These are phyloP conservation scores for Sugiyamaella neomexicana DNA, from an alignment of 1,139 yeast genomes.

Conservation along the genomic window DNA sequence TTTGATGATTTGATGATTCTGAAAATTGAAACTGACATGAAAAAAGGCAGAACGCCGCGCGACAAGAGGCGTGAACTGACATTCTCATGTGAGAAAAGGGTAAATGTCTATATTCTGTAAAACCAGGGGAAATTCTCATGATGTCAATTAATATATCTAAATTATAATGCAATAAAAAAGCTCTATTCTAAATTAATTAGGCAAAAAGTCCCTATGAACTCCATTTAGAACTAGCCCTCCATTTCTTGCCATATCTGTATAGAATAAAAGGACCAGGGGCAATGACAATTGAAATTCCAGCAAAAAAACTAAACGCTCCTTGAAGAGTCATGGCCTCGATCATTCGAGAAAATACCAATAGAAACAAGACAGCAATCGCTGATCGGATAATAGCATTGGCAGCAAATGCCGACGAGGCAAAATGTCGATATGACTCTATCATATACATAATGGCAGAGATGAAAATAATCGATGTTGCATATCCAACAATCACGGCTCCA, in stretches of 20 bases:
- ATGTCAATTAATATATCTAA: too few relatives aligned
- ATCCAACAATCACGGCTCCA: constrained; percentile 74
- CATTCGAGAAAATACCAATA: constrained; percentile 19
- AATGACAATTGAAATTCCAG: constrained; percentile 18
- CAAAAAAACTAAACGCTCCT: constrained; percentile 23
- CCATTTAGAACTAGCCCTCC: constrained; percentile 20
- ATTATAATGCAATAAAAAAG: neutral
- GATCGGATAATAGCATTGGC: constrained; percentile 54
- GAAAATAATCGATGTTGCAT: constrained; percentile 69
- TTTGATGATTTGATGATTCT: neutral
- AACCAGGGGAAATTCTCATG: neutral
- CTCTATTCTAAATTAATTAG: too few relatives aligned
- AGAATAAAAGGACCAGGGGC: constrained; percentile 24
- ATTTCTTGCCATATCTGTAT: constrained; percentile 16
- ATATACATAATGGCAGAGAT: constrained; percentile 69
- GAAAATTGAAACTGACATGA: neutral
- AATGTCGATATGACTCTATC: constrained; percentile 70
- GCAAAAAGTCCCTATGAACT: neutral
- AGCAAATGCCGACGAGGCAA: constrained; percentile 58
- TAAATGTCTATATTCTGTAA: neutral
- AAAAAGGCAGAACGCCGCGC: too few relatives aligned
- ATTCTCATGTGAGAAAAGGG: neutral
- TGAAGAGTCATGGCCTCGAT: constrained; percentile 18
- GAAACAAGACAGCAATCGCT: constrained; percentile 16
- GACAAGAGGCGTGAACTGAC: neutral